phyloP scores from a whole-genome alignment of 352 stramenopile genomes.

The Globisporangium megalacanthum region DNA sequence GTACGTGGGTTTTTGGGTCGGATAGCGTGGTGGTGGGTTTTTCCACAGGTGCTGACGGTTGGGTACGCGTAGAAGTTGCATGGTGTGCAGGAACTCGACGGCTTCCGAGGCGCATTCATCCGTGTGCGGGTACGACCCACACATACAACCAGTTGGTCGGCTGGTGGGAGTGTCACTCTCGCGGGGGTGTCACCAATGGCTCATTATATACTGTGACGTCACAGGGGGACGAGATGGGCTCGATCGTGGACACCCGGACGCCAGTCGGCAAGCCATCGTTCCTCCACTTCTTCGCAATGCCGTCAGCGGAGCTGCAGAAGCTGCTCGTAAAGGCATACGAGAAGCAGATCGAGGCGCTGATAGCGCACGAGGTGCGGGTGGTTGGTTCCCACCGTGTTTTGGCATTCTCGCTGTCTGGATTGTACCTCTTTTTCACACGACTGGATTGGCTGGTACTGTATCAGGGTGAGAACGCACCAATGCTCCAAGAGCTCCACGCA shows the following conservation, averaged over 20 bases:
- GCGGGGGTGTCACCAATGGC: too few species aligned
- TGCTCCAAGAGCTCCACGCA: conserved; percentile 66
- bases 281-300: conserved; percentile 79
- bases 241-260: conserved; percentile 71
- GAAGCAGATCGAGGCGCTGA: conserved; percentile 79
- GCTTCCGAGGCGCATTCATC: conserved; percentile 73
- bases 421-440: not conserved
- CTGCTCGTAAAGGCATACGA: conserved; percentile 76
- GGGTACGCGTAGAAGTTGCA: conserved; percentile 42
- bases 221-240: conserved; percentile 79
- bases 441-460: not conserved
- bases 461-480: conserved; percentile 34
- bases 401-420: not conserved
- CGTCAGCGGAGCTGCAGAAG: conserved; percentile 60
- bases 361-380: conserved; percentile 37
- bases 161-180: too few species aligned
- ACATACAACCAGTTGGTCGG: too few species aligned
- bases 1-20: conserved; percentile 15
- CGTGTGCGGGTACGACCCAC: conserved; percentile 50
- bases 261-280: conserved; percentile 74
- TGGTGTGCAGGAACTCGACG: conserved; percentile 77
- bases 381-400: too few species aligned
- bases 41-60: too few species aligned
- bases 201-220: not conserved
- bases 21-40: too few species aligned